Base-by-base conservation (phyloP, 306 rosid species). In the Vigna nakashimae region DNA sequence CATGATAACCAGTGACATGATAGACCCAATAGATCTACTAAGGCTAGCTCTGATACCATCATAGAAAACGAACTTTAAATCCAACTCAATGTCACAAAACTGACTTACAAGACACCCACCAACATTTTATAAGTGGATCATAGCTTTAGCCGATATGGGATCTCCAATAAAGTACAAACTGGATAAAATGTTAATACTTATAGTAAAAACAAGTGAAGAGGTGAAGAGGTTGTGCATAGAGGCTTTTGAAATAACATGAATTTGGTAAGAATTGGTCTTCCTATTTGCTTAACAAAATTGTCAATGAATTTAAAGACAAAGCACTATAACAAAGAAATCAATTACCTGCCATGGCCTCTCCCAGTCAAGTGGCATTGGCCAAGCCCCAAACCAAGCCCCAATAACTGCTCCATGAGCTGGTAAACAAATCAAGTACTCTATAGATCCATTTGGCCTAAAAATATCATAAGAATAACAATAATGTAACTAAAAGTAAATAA, bases 311-410 rank as follows among this genome's bases (percentile, higher is more conserved):
- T 40, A 51, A 60, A 42, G 46, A 78, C 30, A 72, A 51, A 50
- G 10, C 49, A 53, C 26, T 2, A 50, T 74, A 50, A 79, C 69
- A 48, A 58, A 56, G 69, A 63, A 36, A 36, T 63, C 1, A 10
- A 34, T 43, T 85, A 92, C 98, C 97, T 91, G 98, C 97, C 98
- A 91, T 53, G 95, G 92, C 67, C 96, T 87, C 85, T 92, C 98
- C 98, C 98, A 95, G 77, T 95, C 98, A 84, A 95, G 98, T n/a
- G 98, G 98, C 97, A 95, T 89, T 14, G 97, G 96, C 93, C 93
- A 92, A 69, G 98, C 97, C 71, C 98, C 98, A 86, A 95, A 89
- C 98, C 98, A 95, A 57, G 89, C 98, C 75, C 99, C 97, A 38
- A 95, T 86, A 65, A 89, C 76, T 78, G 92, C 97, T 71, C 98